phyloP scores from a whole-genome alignment of 2,329 filamentous ascomycete species.

The Hortaea sp. region DNA sequence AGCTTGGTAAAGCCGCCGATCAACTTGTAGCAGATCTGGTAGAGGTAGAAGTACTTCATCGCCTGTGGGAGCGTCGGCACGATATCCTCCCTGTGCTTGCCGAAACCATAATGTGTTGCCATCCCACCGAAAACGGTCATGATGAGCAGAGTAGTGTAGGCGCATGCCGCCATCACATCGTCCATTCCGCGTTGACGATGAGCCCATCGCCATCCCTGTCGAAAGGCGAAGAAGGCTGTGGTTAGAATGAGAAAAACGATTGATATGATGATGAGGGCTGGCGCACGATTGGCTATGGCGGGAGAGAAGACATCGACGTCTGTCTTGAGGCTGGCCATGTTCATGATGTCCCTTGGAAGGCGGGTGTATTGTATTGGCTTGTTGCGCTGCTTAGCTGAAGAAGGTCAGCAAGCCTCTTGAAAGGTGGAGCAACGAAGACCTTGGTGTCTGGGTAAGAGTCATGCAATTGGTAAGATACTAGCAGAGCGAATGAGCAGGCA shows the following conservation, averaged over 20 bases:
- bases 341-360: too few species aligned
- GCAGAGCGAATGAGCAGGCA: too few species aligned
- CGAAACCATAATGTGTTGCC: constrained; percentile 15
- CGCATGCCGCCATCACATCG: constrained; percentile 12
- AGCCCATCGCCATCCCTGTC: constrained; percentile 11
- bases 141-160: constrained; percentile 12
- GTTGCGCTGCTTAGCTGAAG: too few species aligned
- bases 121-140: constrained; percentile 12
- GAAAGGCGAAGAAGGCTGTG: constrained; percentile 10
- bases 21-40: constrained; percentile 19
- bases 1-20: constrained; percentile 18
- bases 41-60: constrained; percentile 19
- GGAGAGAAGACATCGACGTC: not conserved
- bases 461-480: too few species aligned
- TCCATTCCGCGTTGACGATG: constrained; percentile 12
- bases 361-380: too few species aligned
- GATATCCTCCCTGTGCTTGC: constrained; percentile 12
- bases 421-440: too few species aligned
- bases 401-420: too few species aligned
- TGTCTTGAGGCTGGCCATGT: too few species aligned
- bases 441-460: too few species aligned
- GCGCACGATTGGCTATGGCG: constrained; percentile 10
- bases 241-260: constrained; percentile 13
- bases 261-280: constrained; percentile 10
- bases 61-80: constrained; percentile 8